Conservation (phyloP, 768 basidiomycete genomes). For the Suillus decipiens region DNA sequence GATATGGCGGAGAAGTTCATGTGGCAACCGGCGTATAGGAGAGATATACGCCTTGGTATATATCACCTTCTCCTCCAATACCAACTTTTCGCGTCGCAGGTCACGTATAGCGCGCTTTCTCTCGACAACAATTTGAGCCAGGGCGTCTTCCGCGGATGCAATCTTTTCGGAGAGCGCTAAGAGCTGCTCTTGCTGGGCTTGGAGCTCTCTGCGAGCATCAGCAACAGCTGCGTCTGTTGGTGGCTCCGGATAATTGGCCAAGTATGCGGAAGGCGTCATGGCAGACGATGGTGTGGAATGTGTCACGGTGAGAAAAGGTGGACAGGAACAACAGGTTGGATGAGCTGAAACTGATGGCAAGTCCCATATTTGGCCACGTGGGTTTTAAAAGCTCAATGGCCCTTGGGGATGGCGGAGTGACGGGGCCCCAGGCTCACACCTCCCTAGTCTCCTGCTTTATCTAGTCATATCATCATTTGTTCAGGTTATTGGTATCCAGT, state of each 20-base stretch:
- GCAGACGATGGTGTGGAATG: conserved; percentile 9
- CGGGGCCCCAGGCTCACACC: background rate
- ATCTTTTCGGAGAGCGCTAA: conserved; percentile 47
- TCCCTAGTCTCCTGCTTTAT: background rate
- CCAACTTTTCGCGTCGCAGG: conserved; percentile 49
- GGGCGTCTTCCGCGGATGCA: conserved; percentile 50
- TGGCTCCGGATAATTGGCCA: conserved; percentile 49
- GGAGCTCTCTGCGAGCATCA: conserved; percentile 52
- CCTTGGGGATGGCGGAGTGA: conserved; percentile 7
- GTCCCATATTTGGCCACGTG: conserved; percentile 27
- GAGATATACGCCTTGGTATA: conserved; percentile 66
- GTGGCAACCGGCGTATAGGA: conserved; percentile 69
- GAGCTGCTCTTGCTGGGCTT: conserved; percentile 27
- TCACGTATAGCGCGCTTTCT: conserved; percentile 54
- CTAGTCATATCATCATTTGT: background rate
- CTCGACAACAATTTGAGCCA: conserved; percentile 60
- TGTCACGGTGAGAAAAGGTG: conserved; percentile 11
- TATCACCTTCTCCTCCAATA: conserved; percentile 49
- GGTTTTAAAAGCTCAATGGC: background rate
- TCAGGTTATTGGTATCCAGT: background rate
- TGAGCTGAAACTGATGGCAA: conserved; percentile 25
- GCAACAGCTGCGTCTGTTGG: conserved; percentile 57
- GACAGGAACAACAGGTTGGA: conserved; percentile 14
- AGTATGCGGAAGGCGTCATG: conserved; percentile 20
- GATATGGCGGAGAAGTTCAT: conserved; percentile 72